Evolutionary conservation across 2,329 filamentous ascomycete species (phyloP), one percentile per base, ranked within the genome.

Genomic region (Claviceps citrina): DNA sequence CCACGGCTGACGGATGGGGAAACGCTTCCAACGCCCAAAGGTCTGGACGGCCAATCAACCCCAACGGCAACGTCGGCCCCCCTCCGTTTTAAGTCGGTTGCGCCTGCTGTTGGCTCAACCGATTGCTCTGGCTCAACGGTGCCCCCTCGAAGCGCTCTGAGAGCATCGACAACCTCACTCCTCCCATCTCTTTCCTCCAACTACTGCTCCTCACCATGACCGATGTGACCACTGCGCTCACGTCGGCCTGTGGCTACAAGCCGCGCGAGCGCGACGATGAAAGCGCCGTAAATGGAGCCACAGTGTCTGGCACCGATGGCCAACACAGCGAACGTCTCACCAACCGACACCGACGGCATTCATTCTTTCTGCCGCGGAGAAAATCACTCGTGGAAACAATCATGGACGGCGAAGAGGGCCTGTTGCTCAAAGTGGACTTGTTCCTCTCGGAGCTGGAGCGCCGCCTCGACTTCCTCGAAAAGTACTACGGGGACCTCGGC

Each of bases 401-500:
- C 46, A 71, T 78, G 62, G 76, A 80, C 31, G 67, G 70, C 28
- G 76, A 80, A 47, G 76, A 80, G 49, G 64, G 67, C 18, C 56
- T 80, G 25, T 53, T 79, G 40, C 62, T 79, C 39, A 77, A 71
- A 64, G 73, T 91, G 38, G 84, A 91, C 54, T 63, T 81, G 38
- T 91, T 93, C 58, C 69, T 98, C 41, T 72, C 79, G 30, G 86
- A 96, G 56, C 70, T 98, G 32, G 87, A 93, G 61, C 73, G 81
- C 48, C 77, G 89, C 40, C 68, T 98, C 35, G 86, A 93, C 53
- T 82, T 85, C 58, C 72, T 96, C 35, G 91, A 98, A 61, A 78
- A 75, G 47, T 94, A 93, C 54, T 94, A 93, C 54, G 80, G 84
- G 47, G 84, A 93, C 54, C 63, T 86, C 43, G 81, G 81, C 45